Conservation (phyloP, 805 yeast genomes). For the Nakazawaea populi region DNA sequence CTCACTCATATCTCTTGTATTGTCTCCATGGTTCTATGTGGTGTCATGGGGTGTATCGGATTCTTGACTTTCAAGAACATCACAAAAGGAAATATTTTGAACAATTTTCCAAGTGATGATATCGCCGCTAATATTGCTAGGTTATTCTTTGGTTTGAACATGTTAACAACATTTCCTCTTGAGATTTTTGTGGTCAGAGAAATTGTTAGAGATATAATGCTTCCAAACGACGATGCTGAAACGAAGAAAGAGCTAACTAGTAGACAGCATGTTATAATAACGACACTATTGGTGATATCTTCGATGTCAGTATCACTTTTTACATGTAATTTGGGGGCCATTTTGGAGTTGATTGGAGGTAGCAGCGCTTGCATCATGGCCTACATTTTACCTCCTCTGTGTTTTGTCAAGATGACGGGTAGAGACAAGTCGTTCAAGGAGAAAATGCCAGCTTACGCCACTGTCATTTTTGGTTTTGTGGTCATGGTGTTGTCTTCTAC, state of each 20-base stretch:
- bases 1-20: conserved; percentile 82
- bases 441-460: conserved; percentile 51
- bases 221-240: conserved; percentile 16
- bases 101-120: conserved; percentile 78
- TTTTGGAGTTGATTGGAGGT: conserved; percentile 86
- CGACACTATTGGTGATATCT: conserved; percentile 55
- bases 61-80: conserved; percentile 65
- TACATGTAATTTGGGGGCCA: conserved; percentile 86
- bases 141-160: conserved; percentile 84
- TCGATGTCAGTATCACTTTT: conserved; percentile 73
- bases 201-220: conserved; percentile 64
- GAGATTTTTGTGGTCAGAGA: conserved; percentile 90
- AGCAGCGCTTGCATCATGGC: conserved; percentile 92
- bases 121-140: conserved; percentile 78
- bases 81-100: conserved; percentile 83
- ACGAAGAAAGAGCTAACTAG: conserved; percentile 30
- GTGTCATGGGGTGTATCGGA: conserved; percentile 75
- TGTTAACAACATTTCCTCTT: conserved; percentile 87
- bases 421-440: conserved; percentile 32
- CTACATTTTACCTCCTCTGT: conserved; percentile 83
- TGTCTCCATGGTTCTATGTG: conserved; percentile 75
- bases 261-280: conserved; percentile 54
- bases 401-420: conserved; percentile 63
- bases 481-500: conserved; percentile 79
- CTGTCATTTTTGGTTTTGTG: conserved; percentile 64